Evolutionary conservation across 345 rosid species (phyloP), one percentile per base, ranked within the genome.

Genomic region (Populus tremula): DNA sequence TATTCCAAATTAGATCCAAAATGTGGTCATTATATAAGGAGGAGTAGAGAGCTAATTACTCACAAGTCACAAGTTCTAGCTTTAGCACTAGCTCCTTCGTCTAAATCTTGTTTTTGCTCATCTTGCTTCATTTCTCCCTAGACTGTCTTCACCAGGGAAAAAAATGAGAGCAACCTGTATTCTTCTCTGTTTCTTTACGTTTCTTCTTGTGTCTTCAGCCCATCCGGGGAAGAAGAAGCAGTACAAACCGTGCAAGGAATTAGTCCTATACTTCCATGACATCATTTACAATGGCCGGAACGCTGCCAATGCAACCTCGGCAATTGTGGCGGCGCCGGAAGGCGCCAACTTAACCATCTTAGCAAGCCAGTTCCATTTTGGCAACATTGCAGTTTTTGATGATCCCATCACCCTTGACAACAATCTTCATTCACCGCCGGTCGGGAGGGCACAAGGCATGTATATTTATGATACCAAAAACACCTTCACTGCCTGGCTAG

Each of bases 391-490:
- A 0, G 88, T 83, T 11, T 89, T 90, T 8, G 85, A 90, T 63
- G 89, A 89, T 33, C 92, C 91, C 9, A 82, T 89, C 7, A 87
- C 91, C 11, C 61, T 86, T 0, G 94, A 90, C 78, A 84, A 79
- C 81, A 84, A 84, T 62, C 83, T 88, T 14, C 86, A 81, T 56
- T 88, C 90, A 0, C 23, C 72, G 10, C 86, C 85, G 0, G 79
- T 87, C 1, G 89, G 89, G 1, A 83, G 83, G 53, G 89, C 90
- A 2, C 89, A 88, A 35, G 93, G 93, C 45, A 29, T 85, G 78
- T 88, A 85, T 67, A 1, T 87, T 1, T 88, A 87, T 31, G 86
- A 88, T 31, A 80, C 71, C 67, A 90, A 83, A 47, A 74, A 82
- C 69, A 80, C 80, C 14, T 90, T 72, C 83, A 87, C 90, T 1